A percentile compares a stretch with the other conserved stretches of the same genome.
These are phyloP conservation scores for Suhomyces yuchorum DNA, from an alignment of 1,139 yeast species.

Conservation along the genomic window DNA sequence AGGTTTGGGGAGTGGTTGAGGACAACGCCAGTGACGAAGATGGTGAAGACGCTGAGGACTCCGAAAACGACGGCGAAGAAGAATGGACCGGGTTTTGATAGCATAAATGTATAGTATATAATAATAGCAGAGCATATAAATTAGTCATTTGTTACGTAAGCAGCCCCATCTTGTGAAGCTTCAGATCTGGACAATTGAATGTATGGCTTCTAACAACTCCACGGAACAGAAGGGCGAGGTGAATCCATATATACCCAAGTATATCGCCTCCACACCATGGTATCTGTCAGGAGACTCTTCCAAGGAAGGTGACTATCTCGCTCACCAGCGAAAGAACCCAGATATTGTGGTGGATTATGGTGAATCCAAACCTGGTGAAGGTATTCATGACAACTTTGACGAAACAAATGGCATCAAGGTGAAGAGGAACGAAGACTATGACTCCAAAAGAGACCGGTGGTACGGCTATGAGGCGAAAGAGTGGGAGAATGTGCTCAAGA, in stretches of 20 bases:
- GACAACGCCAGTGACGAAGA: constrained; percentile 18
- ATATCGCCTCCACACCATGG: constrained; percentile 20
- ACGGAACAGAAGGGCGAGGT: constrained; percentile 13
- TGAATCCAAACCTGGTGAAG: constrained; percentile 34
- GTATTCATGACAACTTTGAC: constrained; percentile 35
- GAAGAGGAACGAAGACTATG: constrained; percentile 53
- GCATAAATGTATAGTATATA: constrained; percentile 13
- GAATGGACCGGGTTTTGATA: constrained; percentile 55
- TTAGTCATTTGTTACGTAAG: constrained; percentile 1
- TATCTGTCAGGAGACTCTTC: constrained; percentile 8
- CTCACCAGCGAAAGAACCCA: constrained; percentile 52
- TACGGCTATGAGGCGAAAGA: constrained; percentile 68
- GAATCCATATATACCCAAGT: constrained; percentile 22
- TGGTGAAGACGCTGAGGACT: constrained; percentile 18
- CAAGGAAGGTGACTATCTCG: constrained; percentile 40
- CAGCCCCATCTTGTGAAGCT: too few relatives aligned
- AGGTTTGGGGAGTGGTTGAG: constrained; percentile 62
- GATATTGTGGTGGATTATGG: constrained; percentile 32
- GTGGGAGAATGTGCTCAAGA: constrained; percentile 52
- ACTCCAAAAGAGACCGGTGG: constrained; percentile 77
- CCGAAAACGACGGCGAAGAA: constrained; percentile 29
- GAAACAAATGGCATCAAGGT: constrained; percentile 22
- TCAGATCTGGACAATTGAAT: neutral
- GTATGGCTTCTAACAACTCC: constrained; percentile 3
- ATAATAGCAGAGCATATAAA: neutral